Evolutionary conservation across 176 grass and related monocot genomes (phyloP), one percentile per base, ranked within the genome.

Genomic region (Musa troglodytarum): DNA sequence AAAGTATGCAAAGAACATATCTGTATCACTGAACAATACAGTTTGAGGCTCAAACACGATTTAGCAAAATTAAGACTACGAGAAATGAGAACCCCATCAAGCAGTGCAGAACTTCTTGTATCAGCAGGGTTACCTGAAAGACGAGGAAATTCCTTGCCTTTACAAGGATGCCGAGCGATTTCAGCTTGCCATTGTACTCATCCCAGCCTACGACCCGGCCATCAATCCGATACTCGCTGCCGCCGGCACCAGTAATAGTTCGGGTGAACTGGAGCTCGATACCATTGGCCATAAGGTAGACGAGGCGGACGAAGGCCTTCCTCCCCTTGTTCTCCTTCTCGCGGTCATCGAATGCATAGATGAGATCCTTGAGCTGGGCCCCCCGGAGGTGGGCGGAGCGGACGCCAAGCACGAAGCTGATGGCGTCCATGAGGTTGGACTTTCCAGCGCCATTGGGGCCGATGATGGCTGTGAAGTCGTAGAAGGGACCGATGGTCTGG

Each of bases 391-490:
- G 94, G 4, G 81, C 76, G 0, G 90, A 98, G 49, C 90, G 90
- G 28, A 98, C 90, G 63, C 94, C 94, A 12, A 98, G 86, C 68
- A 93, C 94, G 26, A 98, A 98, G 62, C 88, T 98, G 86, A 98
- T 98, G 78, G 90, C 94, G 53, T 98, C 94, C 94, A 98, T 98
- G 16, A 98, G 90, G 78, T 98, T 98, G 14, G 90, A 98, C 82
- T 98, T 98, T 34, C 90, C 90, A 28, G 94, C 88, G 71, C 94
- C 90, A 58, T 98, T 98, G 57, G 94, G 90, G 19, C 94, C 90
- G 59, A 98, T 93, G 74, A 98, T 85, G 63, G 90, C 94, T 11
- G 94, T 98, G 86, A 98, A 98, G 76, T 98, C 84, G 54, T 79
- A 89, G 80, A 98, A 98, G 63, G 94, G 94, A 2, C 90, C 94